A percentile compares a stretch with the other conserved stretches of the same genome.
These are phyloP conservation scores for Eimeria acervulina DNA, from an alignment of 169 alveolate genomes.

Conservation along the genomic window DNA sequence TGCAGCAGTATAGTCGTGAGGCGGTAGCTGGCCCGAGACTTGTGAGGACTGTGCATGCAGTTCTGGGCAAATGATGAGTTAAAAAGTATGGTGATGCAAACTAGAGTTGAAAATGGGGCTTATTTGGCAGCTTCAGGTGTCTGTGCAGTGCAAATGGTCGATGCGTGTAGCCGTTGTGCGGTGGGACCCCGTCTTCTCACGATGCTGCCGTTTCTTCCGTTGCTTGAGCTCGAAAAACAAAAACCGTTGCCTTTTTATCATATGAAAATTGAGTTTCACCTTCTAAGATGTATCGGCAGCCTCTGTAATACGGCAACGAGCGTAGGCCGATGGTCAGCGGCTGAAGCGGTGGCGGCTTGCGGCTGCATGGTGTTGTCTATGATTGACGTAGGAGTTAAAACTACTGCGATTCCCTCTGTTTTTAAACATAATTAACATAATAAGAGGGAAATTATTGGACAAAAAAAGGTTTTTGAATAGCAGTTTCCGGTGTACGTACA, in stretches of 20 bases:
- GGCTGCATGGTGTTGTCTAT: not conserved
- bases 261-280: not conserved
- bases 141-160: not conserved
- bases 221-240: too few species aligned
- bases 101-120: not conserved
- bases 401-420: not conserved
- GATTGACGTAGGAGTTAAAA: not conserved
- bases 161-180: not conserved
- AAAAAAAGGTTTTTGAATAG: not conserved
- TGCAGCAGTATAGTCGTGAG: not conserved
- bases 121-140: not conserved
- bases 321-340: constrained; percentile 49
- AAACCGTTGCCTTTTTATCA: not conserved
- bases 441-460: not conserved
- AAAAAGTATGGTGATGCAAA: not conserved
- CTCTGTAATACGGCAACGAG: too few species aligned
- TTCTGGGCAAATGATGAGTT: not conserved
- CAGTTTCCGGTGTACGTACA: not conserved
- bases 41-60: not conserved
- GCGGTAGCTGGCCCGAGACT: not conserved
- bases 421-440: not conserved
- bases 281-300: not conserved
- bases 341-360: not conserved
- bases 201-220: too few species aligned
- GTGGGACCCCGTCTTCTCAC: not conserved